A percentile compares a stretch with the other conserved stretches of the same genome.
These are phyloP conservation scores for Russula virescens DNA, from an alignment of 768 basidiomycete genomes.

Conservation along the genomic window DNA sequence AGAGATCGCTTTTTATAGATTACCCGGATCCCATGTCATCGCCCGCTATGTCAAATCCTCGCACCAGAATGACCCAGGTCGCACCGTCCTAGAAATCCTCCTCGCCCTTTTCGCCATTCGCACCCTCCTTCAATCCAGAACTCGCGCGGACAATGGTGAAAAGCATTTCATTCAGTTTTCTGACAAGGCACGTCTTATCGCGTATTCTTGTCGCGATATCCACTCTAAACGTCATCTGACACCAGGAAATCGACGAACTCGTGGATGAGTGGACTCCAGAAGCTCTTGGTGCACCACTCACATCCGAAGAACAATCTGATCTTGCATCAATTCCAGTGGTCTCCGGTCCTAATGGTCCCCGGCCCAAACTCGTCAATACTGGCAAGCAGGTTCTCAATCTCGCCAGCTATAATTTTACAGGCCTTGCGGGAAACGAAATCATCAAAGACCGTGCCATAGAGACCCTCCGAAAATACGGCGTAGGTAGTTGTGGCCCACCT, in stretches of 20 bases:
- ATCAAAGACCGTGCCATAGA: constrained; percentile 84
- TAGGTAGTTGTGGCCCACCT: constrained; percentile 93
- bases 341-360: constrained; percentile 73
- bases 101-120: constrained; percentile 83
- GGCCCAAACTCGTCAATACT: constrained; percentile 65
- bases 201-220: neutral
- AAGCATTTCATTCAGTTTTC: constrained; percentile 89
- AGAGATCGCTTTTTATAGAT: constrained; percentile 62
- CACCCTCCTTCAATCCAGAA: constrained; percentile 86
- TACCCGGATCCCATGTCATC: constrained; percentile 78
- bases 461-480: constrained; percentile 80
- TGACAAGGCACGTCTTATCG: constrained; percentile 62
- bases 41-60: constrained; percentile 91
- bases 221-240: neutral
- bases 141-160: constrained; percentile 74
- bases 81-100: constrained; percentile 85
- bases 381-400: constrained; percentile 81
- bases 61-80: constrained; percentile 92
- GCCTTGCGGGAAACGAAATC: constrained; percentile 79
- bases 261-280: constrained; percentile 95
- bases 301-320: constrained; percentile 54
- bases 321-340: constrained; percentile 74
- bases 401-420: constrained; percentile 87
- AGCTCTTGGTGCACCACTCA: constrained; percentile 62
- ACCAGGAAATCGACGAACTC: constrained; percentile 91